Evolutionary conservation across 108 stramenopile genomes (phyloP).

Genomic region (Nitzschia putrida): DNA sequence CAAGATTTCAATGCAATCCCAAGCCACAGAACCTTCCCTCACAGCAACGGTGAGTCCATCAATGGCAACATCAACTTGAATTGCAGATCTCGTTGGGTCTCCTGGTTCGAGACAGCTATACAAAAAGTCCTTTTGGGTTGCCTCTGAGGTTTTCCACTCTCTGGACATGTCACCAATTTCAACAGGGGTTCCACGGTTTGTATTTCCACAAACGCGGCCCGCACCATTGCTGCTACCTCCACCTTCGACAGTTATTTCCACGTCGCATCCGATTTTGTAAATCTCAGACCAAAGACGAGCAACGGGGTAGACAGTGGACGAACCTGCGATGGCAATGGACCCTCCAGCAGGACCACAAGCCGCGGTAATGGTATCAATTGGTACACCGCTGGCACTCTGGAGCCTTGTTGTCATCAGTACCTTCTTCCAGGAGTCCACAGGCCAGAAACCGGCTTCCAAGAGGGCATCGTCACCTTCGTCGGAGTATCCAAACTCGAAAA

Average conservation of each 20-base stretch:
- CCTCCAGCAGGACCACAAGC: not conserved
- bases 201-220: conserved; percentile 21
- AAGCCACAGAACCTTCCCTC: conserved; percentile 3
- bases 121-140: conserved; percentile 1
- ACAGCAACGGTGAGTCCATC: conserved; percentile 25
- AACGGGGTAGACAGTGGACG: conserved; percentile 27
- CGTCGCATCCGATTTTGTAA: conserved; percentile 16
- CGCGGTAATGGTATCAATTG: not conserved
- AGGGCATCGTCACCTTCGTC: not conserved
- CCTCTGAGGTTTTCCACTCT: conserved; percentile 15
- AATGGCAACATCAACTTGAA: conserved; percentile 33
- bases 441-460: conserved; percentile 4
- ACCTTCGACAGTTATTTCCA: conserved; percentile 24
- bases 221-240: conserved; percentile 31
- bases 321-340: conserved; percentile 18
- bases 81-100: not conserved
- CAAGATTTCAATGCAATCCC: conserved; percentile 20
- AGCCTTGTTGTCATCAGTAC: conserved; percentile 4
- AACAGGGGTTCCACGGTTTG: conserved; percentile 8
- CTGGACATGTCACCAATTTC: conserved; percentile 32
- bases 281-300: conserved; percentile 17
- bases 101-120: conserved; percentile 26
- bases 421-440: conserved; percentile 7
- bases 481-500: conserved; percentile 13
- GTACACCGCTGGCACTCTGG: not conserved